Evolutionary conservation across 352 stramenopile genomes (phyloP).

Genomic region (Pythium myriotylum): DNA sequence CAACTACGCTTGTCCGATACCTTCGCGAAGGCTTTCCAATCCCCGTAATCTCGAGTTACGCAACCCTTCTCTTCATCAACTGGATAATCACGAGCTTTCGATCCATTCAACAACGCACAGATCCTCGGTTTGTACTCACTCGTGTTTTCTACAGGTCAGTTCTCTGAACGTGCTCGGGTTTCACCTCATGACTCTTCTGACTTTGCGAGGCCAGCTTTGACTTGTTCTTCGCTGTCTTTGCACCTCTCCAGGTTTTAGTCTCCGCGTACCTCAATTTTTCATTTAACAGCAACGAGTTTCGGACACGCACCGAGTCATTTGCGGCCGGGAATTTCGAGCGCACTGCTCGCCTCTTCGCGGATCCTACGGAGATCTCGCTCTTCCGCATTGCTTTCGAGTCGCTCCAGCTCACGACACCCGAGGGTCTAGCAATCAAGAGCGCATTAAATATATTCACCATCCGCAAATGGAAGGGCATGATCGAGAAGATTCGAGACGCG

Average conservation of each 20-base stretch:
- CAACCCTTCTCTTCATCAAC: conserved; percentile 41
- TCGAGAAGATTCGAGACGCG: conserved; percentile 11
- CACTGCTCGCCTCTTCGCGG: conserved; percentile 44
- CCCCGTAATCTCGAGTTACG: conserved; percentile 44
- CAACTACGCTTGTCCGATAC: conserved; percentile 42
- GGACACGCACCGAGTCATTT: conserved; percentile 35
- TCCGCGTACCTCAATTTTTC: conserved; percentile 47
- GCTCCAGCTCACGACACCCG: conserved; percentile 38
- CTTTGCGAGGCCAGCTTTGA: conserved; percentile 54
- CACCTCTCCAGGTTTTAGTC: conserved; percentile 41
- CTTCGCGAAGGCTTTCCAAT: conserved; percentile 46
- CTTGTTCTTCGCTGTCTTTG: conserved; percentile 66
- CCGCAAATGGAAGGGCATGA: conserved; percentile 47
- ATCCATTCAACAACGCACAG: conserved; percentile 7
- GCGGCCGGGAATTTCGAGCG: conserved; percentile 36
- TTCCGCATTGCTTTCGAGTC: conserved; percentile 52
- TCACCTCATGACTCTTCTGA: too few relatives aligned
- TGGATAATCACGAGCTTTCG: conserved; percentile 55
- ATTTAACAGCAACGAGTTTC: conserved; percentile 44
- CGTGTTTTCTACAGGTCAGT: conserved; percentile 25
- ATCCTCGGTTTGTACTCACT: conserved; percentile 9
- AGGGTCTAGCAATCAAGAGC: conserved; percentile 34
- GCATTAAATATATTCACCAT: conserved; percentile 41
- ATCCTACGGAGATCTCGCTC: conserved; percentile 42
- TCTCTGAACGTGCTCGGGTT: too few relatives aligned